Percentiles rank a stretch among this genome's conserved stretches.
Evolutionary conservation across 148 eudicot species (phyloP).

Genomic region (Persicaria maculosa): DNA sequence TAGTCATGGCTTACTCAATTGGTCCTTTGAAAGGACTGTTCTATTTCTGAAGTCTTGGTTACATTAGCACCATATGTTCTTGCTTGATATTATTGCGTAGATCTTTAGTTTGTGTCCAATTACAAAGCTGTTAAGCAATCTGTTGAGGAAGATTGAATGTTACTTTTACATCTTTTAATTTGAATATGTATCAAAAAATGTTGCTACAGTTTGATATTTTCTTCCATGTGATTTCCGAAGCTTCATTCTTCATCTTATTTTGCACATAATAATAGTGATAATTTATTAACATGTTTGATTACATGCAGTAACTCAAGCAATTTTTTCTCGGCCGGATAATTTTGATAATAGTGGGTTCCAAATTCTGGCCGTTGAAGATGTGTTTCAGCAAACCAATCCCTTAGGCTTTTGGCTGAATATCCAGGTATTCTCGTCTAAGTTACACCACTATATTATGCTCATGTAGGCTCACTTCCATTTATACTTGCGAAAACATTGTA

Average conservation of each 20-base stretch:
- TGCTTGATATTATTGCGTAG: background rate
- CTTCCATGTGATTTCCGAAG: background rate
- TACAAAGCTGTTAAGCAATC: background rate
- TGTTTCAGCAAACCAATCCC: constrained; percentile 30
- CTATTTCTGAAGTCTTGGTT: background rate
- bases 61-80: background rate
- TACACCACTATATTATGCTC: too few relatives aligned
- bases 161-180: background rate
- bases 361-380: constrained; percentile 52
- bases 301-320: constrained; percentile 53
- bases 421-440: constrained; percentile 38
- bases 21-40: background rate
- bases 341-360: constrained; percentile 31
- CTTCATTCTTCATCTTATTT: background rate
- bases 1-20: background rate
- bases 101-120: background rate
- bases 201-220: background rate
- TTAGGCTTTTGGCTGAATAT: constrained; percentile 71
- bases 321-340: constrained; percentile 28
- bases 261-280: background rate
- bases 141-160: background rate
- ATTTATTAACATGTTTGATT: background rate
- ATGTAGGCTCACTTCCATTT: background rate
- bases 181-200: background rate
- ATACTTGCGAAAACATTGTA: background rate